Percentiles rank a stretch among this genome's conserved stretches.
phyloP scores from a whole-genome alignment of 129 eudicot species.

The Helichrysum umbraculigerum region DNA sequence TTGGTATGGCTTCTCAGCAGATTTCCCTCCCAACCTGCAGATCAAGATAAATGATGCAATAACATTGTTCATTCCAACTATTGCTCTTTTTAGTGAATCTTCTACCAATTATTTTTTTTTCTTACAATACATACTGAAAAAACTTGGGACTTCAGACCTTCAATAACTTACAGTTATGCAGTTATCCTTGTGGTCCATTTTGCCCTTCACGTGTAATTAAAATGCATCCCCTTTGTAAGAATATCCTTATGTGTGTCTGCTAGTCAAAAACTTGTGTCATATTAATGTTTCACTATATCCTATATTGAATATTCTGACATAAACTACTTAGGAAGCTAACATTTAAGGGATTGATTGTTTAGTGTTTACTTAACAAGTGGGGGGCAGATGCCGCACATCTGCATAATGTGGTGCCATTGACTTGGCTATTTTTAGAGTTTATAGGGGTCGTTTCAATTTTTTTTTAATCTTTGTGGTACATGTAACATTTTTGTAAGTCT shows the following conservation, averaged over 20 bases:
- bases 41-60: slow-evolving; percentile 34
- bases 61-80: background rate
- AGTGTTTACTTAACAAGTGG: too few species aligned
- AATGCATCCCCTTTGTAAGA: background rate
- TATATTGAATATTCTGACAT: too few species aligned
- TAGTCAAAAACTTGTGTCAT: slow-evolving; percentile 11
- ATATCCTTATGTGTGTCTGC: background rate
- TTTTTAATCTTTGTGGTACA: too few species aligned
- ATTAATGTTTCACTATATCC: too few species aligned
- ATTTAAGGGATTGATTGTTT: too few species aligned
- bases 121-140: background rate
- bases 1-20: slow-evolving; percentile 84
- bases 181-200: slow-evolving; percentile 13
- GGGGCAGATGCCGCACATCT: too few species aligned
- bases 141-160: background rate
- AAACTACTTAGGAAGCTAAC: too few species aligned
- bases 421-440: too few species aligned
- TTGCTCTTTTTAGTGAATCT: slow-evolving; percentile 1
- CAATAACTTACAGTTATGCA: background rate
- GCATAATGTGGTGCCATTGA: too few species aligned
- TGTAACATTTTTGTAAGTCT: too few species aligned
- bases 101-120: background rate
- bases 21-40: slow-evolving; percentile 58
- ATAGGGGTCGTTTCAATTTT: too few species aligned
- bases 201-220: slow-evolving; percentile 9